Evolutionary conservation across 108 stramenopile genomes (phyloP), one percentile per base, ranked within the genome.

Genomic region (Skeletonema grethae): DNA sequence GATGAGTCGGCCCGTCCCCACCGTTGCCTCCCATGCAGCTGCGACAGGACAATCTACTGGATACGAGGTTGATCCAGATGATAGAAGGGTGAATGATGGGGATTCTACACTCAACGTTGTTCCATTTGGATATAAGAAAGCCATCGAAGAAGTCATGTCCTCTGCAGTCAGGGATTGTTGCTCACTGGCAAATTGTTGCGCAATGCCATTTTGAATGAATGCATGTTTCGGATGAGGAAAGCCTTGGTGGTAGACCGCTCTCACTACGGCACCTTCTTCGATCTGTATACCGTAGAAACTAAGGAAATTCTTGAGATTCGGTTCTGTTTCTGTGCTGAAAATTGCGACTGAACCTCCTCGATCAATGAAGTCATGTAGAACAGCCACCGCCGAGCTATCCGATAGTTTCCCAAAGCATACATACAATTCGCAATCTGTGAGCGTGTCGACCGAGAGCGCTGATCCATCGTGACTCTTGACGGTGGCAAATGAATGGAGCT

Each of bases 191-290:
- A 84, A 86, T 15, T 87, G 88, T 61, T 90, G 85, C 36, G 93
- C 82, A 38, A 95, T 74, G 61, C 91, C 91, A 57, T 91, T 84
- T 5, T 82, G 65, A 15, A 95, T 84, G 66, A 92, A 75, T 1
- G 85, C 88, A 58, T 95, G 89, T 73, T 91, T 92, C 5, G 93
- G 93, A 50, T 95, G 93, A 13, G 87, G 53, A 55, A 88, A 95
- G 8, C 20, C 20, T 63, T 93, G 88, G 67, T 90, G 85, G 63
- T 88, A 93, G 1, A 84, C 83, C 6, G 86, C 79, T 15, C 93
- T 68, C 0, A 86, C 79, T 12, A 90, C 85, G 10, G 73, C 77
- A 59, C 92, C 85, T 30, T 43, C 32, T 46, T 87, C 79, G 56
- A 89, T 73, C 0, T 45, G 61, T 56, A 95, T 86, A 28, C 92